Percentiles rank a stretch among this genome's conserved stretches.
Conservation (phyloP, 345 rosid species). For the Fremontodendron californicum region DNA sequence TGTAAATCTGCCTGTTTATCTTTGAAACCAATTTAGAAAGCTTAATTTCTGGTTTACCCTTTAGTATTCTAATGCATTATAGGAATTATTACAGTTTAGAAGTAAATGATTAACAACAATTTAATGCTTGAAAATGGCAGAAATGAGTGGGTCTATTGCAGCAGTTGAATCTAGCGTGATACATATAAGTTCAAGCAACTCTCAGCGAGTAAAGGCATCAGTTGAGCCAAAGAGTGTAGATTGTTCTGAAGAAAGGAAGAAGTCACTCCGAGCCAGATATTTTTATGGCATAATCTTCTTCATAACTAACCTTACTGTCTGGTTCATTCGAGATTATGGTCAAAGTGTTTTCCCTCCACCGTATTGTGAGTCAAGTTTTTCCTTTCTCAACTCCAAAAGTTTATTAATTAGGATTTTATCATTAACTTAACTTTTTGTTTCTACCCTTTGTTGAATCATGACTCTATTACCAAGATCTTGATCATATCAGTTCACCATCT, state of each 20-base stretch:
- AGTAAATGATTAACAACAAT: background rate
- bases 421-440: background rate
- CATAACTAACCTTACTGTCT: constrained; percentile 59
- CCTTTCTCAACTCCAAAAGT: background rate
- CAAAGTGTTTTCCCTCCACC: constrained; percentile 45
- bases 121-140: constrained; percentile 14
- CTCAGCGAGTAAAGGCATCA: constrained; percentile 22
- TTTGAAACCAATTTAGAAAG: background rate
- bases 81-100: too few species aligned
- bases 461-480: background rate
- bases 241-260: constrained; percentile 39
- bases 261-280: constrained; percentile 60
- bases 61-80: too few species aligned
- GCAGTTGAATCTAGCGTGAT: constrained; percentile 15
- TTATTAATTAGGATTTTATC: too few species aligned
- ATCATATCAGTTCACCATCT: background rate
- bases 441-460: background rate
- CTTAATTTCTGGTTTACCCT: background rate
- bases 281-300: constrained; percentile 67
- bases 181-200: constrained; percentile 25
- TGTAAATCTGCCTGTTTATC: background rate
- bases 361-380: constrained; percentile 39
- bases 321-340: constrained; percentile 88
- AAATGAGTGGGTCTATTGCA: constrained; percentile 27
- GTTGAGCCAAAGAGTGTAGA: constrained; percentile 26